Conservation (phyloP, 257 asterid genomes). For the Jacaranda mimosifolia region DNA sequence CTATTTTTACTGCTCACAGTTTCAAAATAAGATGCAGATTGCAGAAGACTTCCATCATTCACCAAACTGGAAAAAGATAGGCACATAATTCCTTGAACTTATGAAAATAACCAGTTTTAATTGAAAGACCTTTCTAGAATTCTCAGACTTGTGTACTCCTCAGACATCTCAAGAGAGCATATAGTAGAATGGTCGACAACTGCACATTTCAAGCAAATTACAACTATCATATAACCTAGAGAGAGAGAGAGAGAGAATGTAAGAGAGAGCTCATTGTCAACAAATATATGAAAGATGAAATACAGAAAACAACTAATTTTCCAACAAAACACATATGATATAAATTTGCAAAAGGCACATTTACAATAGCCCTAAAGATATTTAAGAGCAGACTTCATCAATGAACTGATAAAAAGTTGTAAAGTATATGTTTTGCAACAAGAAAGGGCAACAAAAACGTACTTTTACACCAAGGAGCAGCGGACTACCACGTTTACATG, state of each 20-base stretch:
- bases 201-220: neutral
- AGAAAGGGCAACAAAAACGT: slow-evolving; percentile 30
- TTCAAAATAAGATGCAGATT: too few species aligned
- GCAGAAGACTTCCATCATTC: too few species aligned
- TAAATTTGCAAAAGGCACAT: slow-evolving; percentile 12
- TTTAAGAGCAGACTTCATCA: neutral
- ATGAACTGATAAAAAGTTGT: neutral
- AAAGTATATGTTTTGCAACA: slow-evolving; percentile 19
- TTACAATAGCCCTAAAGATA: neutral
- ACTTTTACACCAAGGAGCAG: slow-evolving; percentile 73
- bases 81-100: too few species aligned
- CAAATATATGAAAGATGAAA: neutral
- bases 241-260: neutral
- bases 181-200: neutral
- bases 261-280: slow-evolving; percentile 5
- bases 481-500: slow-evolving; percentile 77
- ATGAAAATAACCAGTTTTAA: too few species aligned
- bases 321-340: neutral
- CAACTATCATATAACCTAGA: neutral
- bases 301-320: neutral
- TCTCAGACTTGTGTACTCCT: too few species aligned
- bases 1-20: too few species aligned
- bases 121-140: too few species aligned
- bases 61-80: too few species aligned
- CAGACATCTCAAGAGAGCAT: too few species aligned